Percentiles rank a stretch among this genome's conserved stretches.
phyloP scores from a whole-genome alignment of 306 rosid genomes.

The Casuarina glauca region DNA sequence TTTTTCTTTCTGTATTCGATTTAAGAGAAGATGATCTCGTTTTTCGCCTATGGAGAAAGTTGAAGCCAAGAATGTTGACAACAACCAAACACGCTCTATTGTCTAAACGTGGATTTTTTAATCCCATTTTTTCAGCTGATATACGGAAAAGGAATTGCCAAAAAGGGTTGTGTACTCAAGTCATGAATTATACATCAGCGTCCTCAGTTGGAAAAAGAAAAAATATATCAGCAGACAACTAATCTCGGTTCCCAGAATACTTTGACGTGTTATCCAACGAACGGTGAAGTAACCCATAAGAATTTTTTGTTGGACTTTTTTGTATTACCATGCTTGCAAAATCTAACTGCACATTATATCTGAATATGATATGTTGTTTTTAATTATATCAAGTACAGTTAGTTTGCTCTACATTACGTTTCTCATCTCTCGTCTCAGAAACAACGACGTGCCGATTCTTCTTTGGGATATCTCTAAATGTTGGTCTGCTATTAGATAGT shows the following conservation, averaged over 20 bases:
- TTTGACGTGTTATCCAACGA: constrained; percentile 49
- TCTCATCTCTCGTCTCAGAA: constrained; percentile 40
- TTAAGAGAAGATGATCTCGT: no score
- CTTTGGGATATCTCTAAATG: constrained; percentile 37
- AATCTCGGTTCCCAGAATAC: constrained; percentile 14
- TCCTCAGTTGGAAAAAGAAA: background rate
- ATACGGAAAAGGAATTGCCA: no score
- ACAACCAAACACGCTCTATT: background rate
- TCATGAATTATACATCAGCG: background rate
- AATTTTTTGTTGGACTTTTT: constrained; percentile 39
- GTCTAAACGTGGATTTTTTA: no score
- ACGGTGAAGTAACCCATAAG: constrained; percentile 58
- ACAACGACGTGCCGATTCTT: constrained; percentile 39
- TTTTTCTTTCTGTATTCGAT: no score
- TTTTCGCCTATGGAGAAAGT: background rate
- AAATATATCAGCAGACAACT: constrained; percentile 7
- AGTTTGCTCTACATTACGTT: constrained; percentile 48
- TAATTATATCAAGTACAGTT: constrained; percentile 40
- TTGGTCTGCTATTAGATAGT: constrained; percentile 36
- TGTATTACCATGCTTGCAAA: constrained; percentile 23
- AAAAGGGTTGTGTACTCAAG: no score
- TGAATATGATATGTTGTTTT: constrained; percentile 13
- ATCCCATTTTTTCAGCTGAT: no score
- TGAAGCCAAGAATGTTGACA: background rate
- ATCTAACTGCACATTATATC: constrained; percentile 27